Base-by-base conservation (phyloP, 83 land plant genomes). In the Diphasiastrum complanatum region DNA sequence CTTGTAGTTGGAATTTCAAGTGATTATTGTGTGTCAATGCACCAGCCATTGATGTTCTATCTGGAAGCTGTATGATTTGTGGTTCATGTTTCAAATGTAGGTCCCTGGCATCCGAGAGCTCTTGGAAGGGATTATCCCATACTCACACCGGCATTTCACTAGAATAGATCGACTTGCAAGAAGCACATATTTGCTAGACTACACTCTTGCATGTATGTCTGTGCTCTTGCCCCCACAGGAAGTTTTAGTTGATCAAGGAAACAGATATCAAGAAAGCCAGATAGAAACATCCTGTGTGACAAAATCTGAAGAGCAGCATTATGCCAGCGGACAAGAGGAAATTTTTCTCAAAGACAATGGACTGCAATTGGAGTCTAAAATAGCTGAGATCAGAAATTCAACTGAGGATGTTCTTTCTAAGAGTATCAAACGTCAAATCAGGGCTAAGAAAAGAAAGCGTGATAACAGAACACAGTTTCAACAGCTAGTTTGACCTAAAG, bases 81-180 rank as follows among this genome's bases (percentile, higher is more conserved):
- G 36, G 33, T 50, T 51, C 14, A 26, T 37, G 22, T 16, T 46
- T n/a, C 45, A 20, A 63, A 49, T 52, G 59, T 81, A 92, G 97
- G 70, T 92, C 1, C 79, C 79, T 65, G 91, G 96, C 24, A 73
- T 92, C 5, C 61, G 74, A 32, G 91, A 92, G 64, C 69, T 92
- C 29, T 78, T 92, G 33, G 98, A 92, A 66, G 98, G 91, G n/a
- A 75, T 92, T n/a, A 60, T 83, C 14, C 88, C 96, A 11, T 85
- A 92, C 63, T 70, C 91, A 16, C 78, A 88, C 53, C 75, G 98
- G 67, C 98, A 88, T 63, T 85, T 68, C 35, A 85, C 80, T 77
- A 73, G 96, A 60, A 74, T 92, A 38, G 91, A 85, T 53, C 57
- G 98, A 57, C 75, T 85, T 16, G 66, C 73, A 48, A 77, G 85